Evolutionary conservation across 192 early-diverging fungal genomes (phyloP), one percentile per base, ranked within the genome.

Genomic region (Coemansia sp.): DNA sequence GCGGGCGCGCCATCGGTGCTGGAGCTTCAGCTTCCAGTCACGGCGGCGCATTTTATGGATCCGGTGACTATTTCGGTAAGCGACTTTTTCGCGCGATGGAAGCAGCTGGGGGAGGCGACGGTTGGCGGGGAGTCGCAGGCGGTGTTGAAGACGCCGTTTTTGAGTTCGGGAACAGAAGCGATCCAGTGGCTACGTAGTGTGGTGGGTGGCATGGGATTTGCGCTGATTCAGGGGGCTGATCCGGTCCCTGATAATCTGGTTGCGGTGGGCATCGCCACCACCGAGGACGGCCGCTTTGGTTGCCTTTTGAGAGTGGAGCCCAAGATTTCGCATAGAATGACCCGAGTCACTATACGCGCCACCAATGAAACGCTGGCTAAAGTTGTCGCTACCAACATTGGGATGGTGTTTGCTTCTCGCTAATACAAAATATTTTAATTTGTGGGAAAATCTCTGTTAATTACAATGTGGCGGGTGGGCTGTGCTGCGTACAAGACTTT

Each of bases 31-130:
- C 53, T 98, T 37, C 97, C 97, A 0, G 78, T 97, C 9, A 77
- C 83, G 6, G 57, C 92, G 18, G 80, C 86, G 14, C 95, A 97
- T 53, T 99, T 99, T 58, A 82, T 93, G 58, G 88, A 91, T 21
- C 87, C 88, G 1, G 89, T 93, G 11, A 76, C 66, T 10, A 83
- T 99, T 43, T 59, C 84, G 18, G 82, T 87, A 6, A 28, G 60
- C 7, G 90, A 91, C 58, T 99, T 94, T 65, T 93, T 98, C 59
- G 66, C 76, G 10, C 81, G 96, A 15, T 99, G 97, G 97, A 87
- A 87, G 66, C 96, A 98, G 76, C 89, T 99, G 69, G 94, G 93
- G 21, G 93, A 91, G 0, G 67, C 90, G 1, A 86, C 84, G 3
- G 61, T 57, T 39, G 10, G 28, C 1, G 80, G 92, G 18, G 96